Evolutionary conservation across 2,329 filamentous ascomycete genomes (phyloP).

Genomic region (Aschersonia sp.): DNA sequence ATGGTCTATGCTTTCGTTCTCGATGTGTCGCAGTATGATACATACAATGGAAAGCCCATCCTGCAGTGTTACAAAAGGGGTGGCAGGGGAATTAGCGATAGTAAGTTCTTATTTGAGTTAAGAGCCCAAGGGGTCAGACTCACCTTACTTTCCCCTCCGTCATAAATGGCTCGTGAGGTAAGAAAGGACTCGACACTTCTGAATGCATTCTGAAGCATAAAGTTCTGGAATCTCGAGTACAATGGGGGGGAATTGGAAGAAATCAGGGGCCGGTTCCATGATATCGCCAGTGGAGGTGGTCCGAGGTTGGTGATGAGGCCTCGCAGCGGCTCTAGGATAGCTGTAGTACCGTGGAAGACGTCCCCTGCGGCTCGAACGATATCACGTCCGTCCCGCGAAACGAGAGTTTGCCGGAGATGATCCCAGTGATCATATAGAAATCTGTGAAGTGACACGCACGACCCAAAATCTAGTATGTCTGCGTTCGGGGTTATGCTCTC

Average conservation of each 20-base stretch:
- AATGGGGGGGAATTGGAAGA: constrained; percentile 45
- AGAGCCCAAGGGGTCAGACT: neutral
- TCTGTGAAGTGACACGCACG: constrained; percentile 53
- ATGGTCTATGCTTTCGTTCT: constrained; percentile 49
- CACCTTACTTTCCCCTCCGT: constrained; percentile 56
- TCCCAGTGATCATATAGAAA: constrained; percentile 63
- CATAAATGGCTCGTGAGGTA: constrained; percentile 51
- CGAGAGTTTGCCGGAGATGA: constrained; percentile 48
- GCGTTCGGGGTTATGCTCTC: constrained; percentile 23
- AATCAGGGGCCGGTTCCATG: constrained; percentile 55
- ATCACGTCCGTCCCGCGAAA: constrained; percentile 43
- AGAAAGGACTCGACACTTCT: constrained; percentile 49
- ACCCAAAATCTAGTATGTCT: constrained; percentile 53
- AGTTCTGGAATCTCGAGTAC: constrained; percentile 57
- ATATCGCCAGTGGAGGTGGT: constrained; percentile 51
- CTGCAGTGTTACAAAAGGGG: constrained; percentile 14
- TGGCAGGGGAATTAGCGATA: neutral
- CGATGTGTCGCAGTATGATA: constrained; percentile 53
- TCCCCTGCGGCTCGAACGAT: constrained; percentile 40
- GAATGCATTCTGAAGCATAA: constrained; percentile 57
- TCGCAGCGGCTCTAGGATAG: constrained; percentile 44
- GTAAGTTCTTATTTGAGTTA: neutral
- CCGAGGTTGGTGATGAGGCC: constrained; percentile 52
- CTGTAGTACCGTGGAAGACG: constrained; percentile 33
- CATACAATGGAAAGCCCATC: constrained; percentile 56